Evolutionary conservation across 2,329 filamentous ascomycete genomes (phyloP).

Genomic region (Periglandula ipomoeae): DNA sequence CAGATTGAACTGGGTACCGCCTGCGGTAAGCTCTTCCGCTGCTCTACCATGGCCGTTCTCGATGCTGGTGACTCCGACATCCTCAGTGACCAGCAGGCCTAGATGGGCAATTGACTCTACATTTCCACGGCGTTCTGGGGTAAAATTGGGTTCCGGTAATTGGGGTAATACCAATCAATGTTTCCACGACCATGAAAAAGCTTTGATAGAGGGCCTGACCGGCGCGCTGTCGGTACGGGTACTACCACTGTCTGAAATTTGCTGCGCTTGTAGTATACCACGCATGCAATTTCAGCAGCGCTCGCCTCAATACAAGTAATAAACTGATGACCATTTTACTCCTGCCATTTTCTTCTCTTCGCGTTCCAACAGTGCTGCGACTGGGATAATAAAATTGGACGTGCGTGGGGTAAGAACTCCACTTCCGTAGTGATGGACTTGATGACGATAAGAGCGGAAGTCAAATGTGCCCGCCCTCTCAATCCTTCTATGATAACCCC

Average conservation of each 20-base stretch:
- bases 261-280: slow-evolving; percentile 2
- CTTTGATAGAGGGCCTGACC: slow-evolving; percentile 13
- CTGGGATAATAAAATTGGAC: too few species aligned
- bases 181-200: slow-evolving; percentile 18
- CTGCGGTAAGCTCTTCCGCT: slow-evolving; percentile 98
- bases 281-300: slow-evolving; percentile 5
- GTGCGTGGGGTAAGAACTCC: too few species aligned
- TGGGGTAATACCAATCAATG: slow-evolving; percentile 26
- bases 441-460: too few species aligned
- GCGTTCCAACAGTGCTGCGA: too few species aligned
- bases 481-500: too few species aligned
- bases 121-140: slow-evolving; percentile 37
- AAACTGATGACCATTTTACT: slow-evolving; percentile 11
- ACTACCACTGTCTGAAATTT: slow-evolving; percentile 17
- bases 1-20: slow-evolving; percentile 98
- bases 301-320: slow-evolving; percentile 12
- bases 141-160: slow-evolving; percentile 24
- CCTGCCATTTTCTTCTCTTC: not conserved
- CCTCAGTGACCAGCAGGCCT: slow-evolving; percentile 65
- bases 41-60: slow-evolving; percentile 93
- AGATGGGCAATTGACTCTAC: slow-evolving; percentile 24
- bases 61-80: slow-evolving; percentile 99
- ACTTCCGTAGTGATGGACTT: too few species aligned
- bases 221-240: slow-evolving; percentile 3
- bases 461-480: too few species aligned